Conservation (phyloP, 441 rosid species). For the Erysimum pusillum region DNA sequence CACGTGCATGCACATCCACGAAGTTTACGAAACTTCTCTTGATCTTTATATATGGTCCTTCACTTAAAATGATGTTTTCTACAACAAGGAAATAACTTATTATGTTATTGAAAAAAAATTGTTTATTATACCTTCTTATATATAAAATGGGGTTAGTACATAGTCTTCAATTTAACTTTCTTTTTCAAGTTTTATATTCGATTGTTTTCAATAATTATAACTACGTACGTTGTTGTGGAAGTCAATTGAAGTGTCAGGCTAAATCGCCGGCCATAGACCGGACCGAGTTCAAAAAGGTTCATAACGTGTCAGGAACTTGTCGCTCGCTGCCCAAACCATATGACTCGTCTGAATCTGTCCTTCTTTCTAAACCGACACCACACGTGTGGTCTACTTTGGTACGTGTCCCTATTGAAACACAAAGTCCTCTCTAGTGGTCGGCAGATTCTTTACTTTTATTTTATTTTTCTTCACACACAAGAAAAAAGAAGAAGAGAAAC, state of each 20-base stretch:
- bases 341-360: slow-evolving; percentile 43
- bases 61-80: slow-evolving; percentile 10
- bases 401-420: slow-evolving; percentile 44
- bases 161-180: background rate
- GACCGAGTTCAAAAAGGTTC: slow-evolving; percentile 38
- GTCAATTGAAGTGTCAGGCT: slow-evolving; percentile 43
- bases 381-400: slow-evolving; percentile 45
- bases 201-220: slow-evolving; percentile 26
- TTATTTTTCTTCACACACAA: background rate
- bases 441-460: slow-evolving; percentile 23
- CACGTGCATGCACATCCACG: slow-evolving; percentile 43
- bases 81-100: slow-evolving; percentile 7
- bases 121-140: background rate
- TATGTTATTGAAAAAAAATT: too few relatives aligned
- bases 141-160: background rate
- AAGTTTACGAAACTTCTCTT: slow-evolving; percentile 28
- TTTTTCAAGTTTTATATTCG: background rate
- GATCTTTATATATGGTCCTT: slow-evolving; percentile 22
- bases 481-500: background rate
- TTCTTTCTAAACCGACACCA: slow-evolving; percentile 37
- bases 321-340: slow-evolving; percentile 41
- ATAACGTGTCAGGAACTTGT: slow-evolving; percentile 46
- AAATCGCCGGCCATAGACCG: slow-evolving; percentile 47
- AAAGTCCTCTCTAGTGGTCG: slow-evolving; percentile 43
- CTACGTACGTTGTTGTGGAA: slow-evolving; percentile 25